Conservation (phyloP, 306 rosid species). For the Notholithocarpus densiflorus region DNA sequence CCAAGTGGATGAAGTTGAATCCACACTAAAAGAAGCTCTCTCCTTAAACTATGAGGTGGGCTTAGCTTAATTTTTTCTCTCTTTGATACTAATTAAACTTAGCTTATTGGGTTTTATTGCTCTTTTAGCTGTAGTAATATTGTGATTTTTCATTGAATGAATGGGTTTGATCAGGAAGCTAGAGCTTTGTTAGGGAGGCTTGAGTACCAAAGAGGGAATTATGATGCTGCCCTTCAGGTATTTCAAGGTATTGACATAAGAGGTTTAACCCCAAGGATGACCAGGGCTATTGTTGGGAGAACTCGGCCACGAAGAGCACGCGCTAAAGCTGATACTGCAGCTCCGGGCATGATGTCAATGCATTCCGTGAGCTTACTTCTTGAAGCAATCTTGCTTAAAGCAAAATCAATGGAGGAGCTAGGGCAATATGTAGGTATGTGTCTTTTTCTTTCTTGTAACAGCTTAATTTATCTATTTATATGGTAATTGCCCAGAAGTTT, state of each 20-base stretch:
- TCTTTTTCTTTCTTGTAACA: slow-evolving; percentile 5
- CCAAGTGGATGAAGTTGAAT: slow-evolving; percentile 92
- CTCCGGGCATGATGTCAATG: slow-evolving; percentile 72
- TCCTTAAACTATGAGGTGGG: slow-evolving; percentile 89
- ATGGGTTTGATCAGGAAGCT: slow-evolving; percentile 66
- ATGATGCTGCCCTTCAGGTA: slow-evolving; percentile 81
- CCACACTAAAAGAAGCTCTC: slow-evolving; percentile 85
- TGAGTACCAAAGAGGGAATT: slow-evolving; percentile 89
- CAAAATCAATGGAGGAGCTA: slow-evolving; percentile 75
- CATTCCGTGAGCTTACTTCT: slow-evolving; percentile 90
- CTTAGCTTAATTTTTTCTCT: background rate
- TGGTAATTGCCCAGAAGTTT: background rate
- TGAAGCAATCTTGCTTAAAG: slow-evolving; percentile 90
- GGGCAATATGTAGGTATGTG: slow-evolving; percentile 57
- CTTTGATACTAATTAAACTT: background rate
- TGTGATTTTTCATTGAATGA: background rate
- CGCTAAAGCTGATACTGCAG: slow-evolving; percentile 44
- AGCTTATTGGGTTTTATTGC: background rate
- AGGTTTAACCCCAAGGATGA: slow-evolving; percentile 68
- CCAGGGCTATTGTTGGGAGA: slow-evolving; percentile 63
- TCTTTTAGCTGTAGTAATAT: background rate
- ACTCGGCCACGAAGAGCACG: slow-evolving; percentile 52
- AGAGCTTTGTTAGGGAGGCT: slow-evolving; percentile 95
- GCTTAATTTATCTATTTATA: background rate
- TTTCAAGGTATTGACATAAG: slow-evolving; percentile 83